A percentile compares a stretch with the other conserved stretches of the same genome.
These are phyloP conservation scores for Thinopyrum elongatum DNA, from an alignment of 176 grass and related monocot species.

Conservation along the genomic window DNA sequence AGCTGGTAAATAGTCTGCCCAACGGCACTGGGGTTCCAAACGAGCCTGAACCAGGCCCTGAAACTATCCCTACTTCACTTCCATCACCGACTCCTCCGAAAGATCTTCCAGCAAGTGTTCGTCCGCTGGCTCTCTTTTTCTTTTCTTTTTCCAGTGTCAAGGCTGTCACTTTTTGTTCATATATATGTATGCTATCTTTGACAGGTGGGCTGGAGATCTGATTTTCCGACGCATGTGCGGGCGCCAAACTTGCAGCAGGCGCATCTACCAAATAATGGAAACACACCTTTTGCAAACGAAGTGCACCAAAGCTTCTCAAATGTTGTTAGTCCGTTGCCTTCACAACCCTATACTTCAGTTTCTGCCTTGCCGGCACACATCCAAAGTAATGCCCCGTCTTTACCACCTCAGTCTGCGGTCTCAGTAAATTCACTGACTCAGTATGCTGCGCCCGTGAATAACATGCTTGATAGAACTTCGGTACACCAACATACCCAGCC, in stretches of 20 bases:
- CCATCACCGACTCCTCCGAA: constrained; percentile 85
- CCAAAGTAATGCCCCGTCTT: constrained; percentile 13
- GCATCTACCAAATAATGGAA: constrained; percentile 17
- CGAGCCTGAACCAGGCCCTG: constrained; percentile 23
- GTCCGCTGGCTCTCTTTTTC: constrained; percentile 7
- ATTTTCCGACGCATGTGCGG: constrained; percentile 27
- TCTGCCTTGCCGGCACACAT: constrained; percentile 43
- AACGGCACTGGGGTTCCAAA: constrained; percentile 25
- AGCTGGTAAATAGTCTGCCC: constrained; percentile 46
- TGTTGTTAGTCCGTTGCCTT: constrained; percentile 38
- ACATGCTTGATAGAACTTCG: constrained; percentile 24
- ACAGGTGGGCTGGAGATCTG: constrained; percentile 68
- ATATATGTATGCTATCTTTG: constrained; percentile 27
- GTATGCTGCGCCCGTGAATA: constrained; percentile 39
- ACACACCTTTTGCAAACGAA: constrained; percentile 11
- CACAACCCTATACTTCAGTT: constrained; percentile 44
- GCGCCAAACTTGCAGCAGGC: constrained; percentile 27
- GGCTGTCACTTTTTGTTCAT: constrained; percentile 26
- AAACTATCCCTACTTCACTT: constrained; percentile 63
- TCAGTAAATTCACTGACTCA: constrained; percentile 44
- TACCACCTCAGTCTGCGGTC: constrained; percentile 14
- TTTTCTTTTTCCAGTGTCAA: constrained; percentile 10
- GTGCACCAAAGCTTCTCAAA: constrained; percentile 47
- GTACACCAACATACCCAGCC: constrained; percentile 34
- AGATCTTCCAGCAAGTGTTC: constrained; percentile 61